Evolutionary conservation across 2,329 filamentous ascomycete species (phyloP).

Genomic region (Periconia digitata): DNA sequence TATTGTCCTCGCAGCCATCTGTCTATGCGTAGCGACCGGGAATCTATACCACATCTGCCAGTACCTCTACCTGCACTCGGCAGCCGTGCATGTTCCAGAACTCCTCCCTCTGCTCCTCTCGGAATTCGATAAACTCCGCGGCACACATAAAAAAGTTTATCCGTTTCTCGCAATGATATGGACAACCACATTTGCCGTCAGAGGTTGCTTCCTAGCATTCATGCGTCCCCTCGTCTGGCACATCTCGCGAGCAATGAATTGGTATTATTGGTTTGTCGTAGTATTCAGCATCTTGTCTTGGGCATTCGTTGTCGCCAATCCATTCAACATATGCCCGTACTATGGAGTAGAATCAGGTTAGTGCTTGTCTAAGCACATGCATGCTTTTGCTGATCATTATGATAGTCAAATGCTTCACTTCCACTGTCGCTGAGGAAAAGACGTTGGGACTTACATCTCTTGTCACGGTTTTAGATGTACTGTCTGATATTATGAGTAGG

Average conservation of each 20-base stretch:
- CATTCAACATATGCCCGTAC: conserved; percentile 1
- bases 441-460: neutral
- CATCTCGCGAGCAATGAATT: conserved; percentile 3
- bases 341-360: neutral
- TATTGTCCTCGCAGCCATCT: conserved; percentile 3
- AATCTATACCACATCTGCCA: conserved; percentile 2
- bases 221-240: conserved; percentile 10
- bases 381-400: neutral
- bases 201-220: conserved; percentile 9
- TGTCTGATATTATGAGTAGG: conserved; percentile 9
- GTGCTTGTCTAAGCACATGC: neutral
- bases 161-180: conserved; percentile 2
- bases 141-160: neutral
- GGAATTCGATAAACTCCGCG: neutral
- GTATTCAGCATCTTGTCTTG: conserved; percentile 4
- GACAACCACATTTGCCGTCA: conserved; percentile 8
- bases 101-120: neutral
- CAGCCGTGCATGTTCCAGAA: neutral
- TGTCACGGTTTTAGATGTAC: conserved; percentile 1
- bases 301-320: neutral
- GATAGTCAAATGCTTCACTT: neutral
- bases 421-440: neutral
- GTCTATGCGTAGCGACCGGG: conserved; percentile 3
- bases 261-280: conserved; percentile 12
- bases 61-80: conserved; percentile 4